These are phyloP conservation scores for Leucocoprinus leucothites DNA, from an alignment of 768 basidiomycete species.

Conservation along the genomic window DNA sequence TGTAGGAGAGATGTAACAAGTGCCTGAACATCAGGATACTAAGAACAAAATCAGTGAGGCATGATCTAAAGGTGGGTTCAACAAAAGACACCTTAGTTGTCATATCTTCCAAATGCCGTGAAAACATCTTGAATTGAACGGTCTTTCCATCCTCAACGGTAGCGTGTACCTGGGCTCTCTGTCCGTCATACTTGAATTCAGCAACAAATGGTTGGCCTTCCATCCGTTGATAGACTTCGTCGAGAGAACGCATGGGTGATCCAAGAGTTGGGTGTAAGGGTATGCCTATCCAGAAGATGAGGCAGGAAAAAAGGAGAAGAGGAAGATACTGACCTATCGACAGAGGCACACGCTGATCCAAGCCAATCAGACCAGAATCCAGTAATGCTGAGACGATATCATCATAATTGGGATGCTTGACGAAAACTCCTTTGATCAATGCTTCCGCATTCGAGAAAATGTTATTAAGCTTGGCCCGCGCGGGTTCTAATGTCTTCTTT, in stretches of 20 bases:
- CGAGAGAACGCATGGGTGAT: slow-evolving; percentile 78
- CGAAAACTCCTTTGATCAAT: slow-evolving; percentile 68
- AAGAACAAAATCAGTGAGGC: neutral
- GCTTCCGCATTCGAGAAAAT: slow-evolving; percentile 58
- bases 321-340: slow-evolving; percentile 56
- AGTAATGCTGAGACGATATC: slow-evolving; percentile 63
- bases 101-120: slow-evolving; percentile 90
- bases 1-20: slow-evolving; percentile 53
- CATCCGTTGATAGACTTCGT: slow-evolving; percentile 77
- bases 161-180: slow-evolving; percentile 80
- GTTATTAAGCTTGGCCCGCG: slow-evolving; percentile 32
- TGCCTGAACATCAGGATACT: slow-evolving; percentile 82
- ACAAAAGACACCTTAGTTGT: slow-evolving; percentile 63
- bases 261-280: slow-evolving; percentile 87
- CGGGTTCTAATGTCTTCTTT: slow-evolving; percentile 22
- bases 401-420: slow-evolving; percentile 74
- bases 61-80: neutral
- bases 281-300: slow-evolving; percentile 45
- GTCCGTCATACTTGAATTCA: slow-evolving; percentile 92
- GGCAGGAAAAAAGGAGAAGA: neutral
- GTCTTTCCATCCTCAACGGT: slow-evolving; percentile 25
- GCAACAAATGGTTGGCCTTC: slow-evolving; percentile 68
- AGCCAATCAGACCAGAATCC: slow-evolving; percentile 54
- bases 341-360: slow-evolving; percentile 60
- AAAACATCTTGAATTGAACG: slow-evolving; percentile 64